These are phyloP conservation scores for Globisporangium camurandrum DNA, from an alignment of 352 stramenopile species.

Conservation along the genomic window DNA sequence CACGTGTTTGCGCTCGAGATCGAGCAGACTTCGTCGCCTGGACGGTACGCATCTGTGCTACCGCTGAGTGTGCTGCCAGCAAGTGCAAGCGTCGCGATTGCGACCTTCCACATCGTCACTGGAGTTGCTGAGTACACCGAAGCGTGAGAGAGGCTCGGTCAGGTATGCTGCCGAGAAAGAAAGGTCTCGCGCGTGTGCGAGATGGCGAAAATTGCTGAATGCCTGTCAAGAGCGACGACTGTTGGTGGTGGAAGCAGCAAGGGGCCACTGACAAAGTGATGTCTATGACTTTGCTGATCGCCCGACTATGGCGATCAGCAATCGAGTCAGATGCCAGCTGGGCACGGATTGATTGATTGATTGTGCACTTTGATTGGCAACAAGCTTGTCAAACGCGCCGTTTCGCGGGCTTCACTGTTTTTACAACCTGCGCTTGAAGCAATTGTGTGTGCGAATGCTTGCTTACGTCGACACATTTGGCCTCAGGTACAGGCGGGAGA, in stretches of 20 bases:
- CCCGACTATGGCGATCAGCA: not conserved
- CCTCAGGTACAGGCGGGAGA: too few relatives aligned
- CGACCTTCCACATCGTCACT: conserved; percentile 24
- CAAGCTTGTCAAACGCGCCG: too few relatives aligned
- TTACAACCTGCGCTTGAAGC: too few relatives aligned
- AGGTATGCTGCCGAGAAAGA: not conserved
- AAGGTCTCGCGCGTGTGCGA: not conserved
- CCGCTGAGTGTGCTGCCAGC: conserved; percentile 6
- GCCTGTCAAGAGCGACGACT: not conserved
- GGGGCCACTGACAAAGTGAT: not conserved
- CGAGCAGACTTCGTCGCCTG: conserved; percentile 45
- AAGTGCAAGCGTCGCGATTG: conserved; percentile 19
- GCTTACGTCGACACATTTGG: too few relatives aligned
- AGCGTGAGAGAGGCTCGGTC: not conserved
- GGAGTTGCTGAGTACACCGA: not conserved
- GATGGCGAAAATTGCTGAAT: not conserved
- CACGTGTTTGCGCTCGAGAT: conserved; percentile 44
- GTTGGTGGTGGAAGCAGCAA: not conserved
- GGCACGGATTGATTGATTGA: too few relatives aligned
- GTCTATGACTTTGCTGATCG: not conserved
- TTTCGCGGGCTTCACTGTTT: too few relatives aligned
- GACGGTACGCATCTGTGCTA: conserved; percentile 17
- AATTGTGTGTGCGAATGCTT: too few relatives aligned
- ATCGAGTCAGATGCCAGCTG: not conserved
- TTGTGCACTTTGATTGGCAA: too few relatives aligned